Evolutionary conservation across 345 rosid species (phyloP).

Genomic region (Eucalyptus regnans): DNA sequence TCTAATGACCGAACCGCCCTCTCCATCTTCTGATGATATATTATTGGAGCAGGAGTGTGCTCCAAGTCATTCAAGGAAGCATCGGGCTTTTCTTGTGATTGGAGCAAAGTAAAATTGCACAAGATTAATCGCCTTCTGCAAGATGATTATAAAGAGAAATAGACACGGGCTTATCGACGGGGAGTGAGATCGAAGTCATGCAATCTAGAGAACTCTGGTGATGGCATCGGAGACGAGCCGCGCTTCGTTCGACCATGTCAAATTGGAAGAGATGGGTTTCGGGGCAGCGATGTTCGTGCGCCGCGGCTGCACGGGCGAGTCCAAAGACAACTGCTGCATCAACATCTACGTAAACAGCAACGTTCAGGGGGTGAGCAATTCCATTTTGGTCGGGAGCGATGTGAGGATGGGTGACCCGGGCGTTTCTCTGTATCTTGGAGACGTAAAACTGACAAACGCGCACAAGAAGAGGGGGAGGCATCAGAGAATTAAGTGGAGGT

Average conservation of each 20-base stretch:
- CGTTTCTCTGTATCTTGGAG: conserved; percentile 3
- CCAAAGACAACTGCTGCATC: conserved; percentile 15
- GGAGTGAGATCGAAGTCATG: neutral
- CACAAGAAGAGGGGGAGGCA: neutral
- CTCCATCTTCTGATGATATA: neutral
- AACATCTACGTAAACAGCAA: conserved; percentile 43
- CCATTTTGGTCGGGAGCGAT: conserved; percentile 21
- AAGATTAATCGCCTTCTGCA: neutral
- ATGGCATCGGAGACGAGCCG: neutral
- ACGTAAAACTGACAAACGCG: neutral
- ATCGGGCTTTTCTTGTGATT: conserved; percentile 10
- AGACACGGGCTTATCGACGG: neutral
- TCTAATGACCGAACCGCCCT: neutral
- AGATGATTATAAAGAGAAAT: neutral
- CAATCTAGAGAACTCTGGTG: neutral
- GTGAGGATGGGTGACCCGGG: conserved; percentile 29
- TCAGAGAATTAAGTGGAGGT: neutral
- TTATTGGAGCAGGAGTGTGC: neutral
- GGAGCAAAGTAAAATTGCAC: conserved; percentile 2
- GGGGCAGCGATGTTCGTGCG: conserved; percentile 20
- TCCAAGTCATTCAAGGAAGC: conserved; percentile 12
- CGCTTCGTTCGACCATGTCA: neutral
- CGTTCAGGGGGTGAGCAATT: conserved; percentile 33
- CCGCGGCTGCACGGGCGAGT: conserved; percentile 12
- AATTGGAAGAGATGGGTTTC: neutral